A percentile compares a stretch with the other conserved stretches of the same genome.
phyloP scores from a whole-genome alignment of 2,329 filamentous ascomycete species.

The Monilinia vaccinii-corymbosi region DNA sequence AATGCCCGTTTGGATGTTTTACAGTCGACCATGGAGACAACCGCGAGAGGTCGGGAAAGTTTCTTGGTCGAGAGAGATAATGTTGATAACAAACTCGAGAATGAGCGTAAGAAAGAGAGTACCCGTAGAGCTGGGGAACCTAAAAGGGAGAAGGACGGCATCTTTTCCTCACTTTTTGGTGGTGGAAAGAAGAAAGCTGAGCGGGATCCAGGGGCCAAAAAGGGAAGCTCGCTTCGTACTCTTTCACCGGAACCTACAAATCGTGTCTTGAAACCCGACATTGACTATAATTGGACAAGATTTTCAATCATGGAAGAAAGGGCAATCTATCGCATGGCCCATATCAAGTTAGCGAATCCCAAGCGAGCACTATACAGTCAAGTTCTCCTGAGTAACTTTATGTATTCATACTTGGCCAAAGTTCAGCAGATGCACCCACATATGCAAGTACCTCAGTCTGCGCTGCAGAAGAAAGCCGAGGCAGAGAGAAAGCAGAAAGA shows the following conservation, averaged over 20 bases:
- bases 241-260: conserved; percentile 74
- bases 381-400: conserved; percentile 95
- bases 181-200: conserved; percentile 81
- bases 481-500: conserved; percentile 42
- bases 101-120: conserved; percentile 75
- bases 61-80: conserved; percentile 72
- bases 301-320: conserved; percentile 94
- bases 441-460: conserved; percentile 77
- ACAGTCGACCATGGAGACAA: conserved; percentile 75
- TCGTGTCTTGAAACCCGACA: conserved; percentile 68
- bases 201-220: conserved; percentile 65
- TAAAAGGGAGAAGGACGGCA: conserved; percentile 86
- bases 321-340: conserved; percentile 96
- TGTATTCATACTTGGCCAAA: conserved; percentile 98
- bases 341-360: conserved; percentile 98
- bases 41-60: conserved; percentile 65
- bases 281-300: conserved; percentile 93
- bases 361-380: conserved; percentile 86
- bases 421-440: conserved; percentile 98
- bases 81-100: conserved; percentile 61
- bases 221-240: conserved; percentile 59
- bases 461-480: conserved; percentile 60
- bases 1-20: conserved; percentile 77
- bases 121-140: conserved; percentile 62
- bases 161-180: conserved; percentile 92